phyloP scores from a whole-genome alignment of 768 basidiomycete species.

The Suillus brevipes region DNA sequence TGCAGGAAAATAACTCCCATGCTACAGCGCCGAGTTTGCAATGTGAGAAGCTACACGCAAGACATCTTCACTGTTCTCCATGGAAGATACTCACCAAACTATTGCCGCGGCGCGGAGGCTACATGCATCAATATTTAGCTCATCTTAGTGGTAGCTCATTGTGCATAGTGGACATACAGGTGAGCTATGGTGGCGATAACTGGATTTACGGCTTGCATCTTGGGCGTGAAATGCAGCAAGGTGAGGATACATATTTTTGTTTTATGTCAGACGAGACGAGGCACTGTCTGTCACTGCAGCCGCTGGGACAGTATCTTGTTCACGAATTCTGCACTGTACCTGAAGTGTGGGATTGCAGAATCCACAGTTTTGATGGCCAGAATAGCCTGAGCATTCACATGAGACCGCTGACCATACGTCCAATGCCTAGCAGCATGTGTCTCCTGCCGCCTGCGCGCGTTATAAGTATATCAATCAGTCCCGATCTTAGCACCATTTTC shows the following conservation, averaged over 20 bases:
- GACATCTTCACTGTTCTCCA: background rate
- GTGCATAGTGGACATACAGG: background rate
- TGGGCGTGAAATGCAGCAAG: background rate
- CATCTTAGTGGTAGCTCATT: background rate
- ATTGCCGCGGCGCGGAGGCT: background rate
- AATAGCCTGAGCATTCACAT: background rate
- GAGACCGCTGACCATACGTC: background rate
- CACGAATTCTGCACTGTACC: background rate
- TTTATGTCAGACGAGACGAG: background rate
- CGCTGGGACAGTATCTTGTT: background rate
- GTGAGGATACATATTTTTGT: background rate
- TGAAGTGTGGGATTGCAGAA: background rate
- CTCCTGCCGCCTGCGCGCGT: background rate
- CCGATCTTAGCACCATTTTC: background rate
- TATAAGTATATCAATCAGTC: background rate
- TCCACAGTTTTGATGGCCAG: background rate
- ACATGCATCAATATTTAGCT: background rate
- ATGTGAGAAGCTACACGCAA: background rate
- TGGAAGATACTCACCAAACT: background rate
- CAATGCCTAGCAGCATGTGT: background rate
- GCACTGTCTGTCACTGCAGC: background rate
- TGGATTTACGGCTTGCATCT: background rate
- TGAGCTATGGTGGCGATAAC: background rate
- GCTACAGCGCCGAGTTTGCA: background rate
- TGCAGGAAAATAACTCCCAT: background rate